Evolutionary conservation across 176 grass and related monocot species (phyloP).

Genomic region (Thinopyrum elongatum): DNA sequence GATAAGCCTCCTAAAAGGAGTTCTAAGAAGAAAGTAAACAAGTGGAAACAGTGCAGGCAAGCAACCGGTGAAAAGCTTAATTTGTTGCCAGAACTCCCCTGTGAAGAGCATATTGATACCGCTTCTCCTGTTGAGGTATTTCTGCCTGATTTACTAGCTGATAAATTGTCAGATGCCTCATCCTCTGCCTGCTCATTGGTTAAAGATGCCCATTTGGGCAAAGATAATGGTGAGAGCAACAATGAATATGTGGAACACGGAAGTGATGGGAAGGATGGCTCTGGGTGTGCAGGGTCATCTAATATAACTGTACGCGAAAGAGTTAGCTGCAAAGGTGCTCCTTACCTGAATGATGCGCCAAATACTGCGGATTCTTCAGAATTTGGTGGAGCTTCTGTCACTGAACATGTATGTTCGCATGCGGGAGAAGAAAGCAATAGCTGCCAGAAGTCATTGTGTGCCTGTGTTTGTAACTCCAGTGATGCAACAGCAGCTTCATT

Average conservation of each 20-base stretch:
- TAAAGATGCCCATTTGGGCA: slow-evolving; percentile 19
- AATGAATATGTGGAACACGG: not conserved
- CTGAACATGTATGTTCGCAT: slow-evolving; percentile 17
- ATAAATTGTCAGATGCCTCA: slow-evolving; percentile 33
- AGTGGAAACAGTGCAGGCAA: slow-evolving; percentile 16
- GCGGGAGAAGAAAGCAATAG: slow-evolving; percentile 26
- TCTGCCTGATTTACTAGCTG: slow-evolving; percentile 13
- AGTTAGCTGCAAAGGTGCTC: slow-evolving; percentile 16
- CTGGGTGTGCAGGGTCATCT: slow-evolving; percentile 26
- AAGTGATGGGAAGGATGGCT: slow-evolving; percentile 22
- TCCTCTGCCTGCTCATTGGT: slow-evolving; percentile 19
- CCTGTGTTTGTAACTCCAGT: slow-evolving; percentile 25
- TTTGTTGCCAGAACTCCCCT: slow-evolving; percentile 29
- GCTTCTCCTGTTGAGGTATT: slow-evolving; percentile 32
- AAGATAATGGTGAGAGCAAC: slow-evolving; percentile 16
- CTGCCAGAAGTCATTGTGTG: slow-evolving; percentile 9
- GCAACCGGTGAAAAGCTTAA: slow-evolving; percentile 13
- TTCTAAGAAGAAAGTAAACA: slow-evolving; percentile 37
- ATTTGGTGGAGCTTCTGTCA: slow-evolving; percentile 12
- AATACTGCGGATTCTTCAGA: slow-evolving; percentile 20
- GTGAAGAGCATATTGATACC: slow-evolving; percentile 24
- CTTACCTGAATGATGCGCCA: slow-evolving; percentile 23
- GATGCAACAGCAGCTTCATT: not conserved
- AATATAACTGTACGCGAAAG: not conserved
- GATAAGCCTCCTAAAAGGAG: slow-evolving; percentile 31